These are phyloP conservation scores for Aspergillus olivimuriae DNA, from an alignment of 495 filamentous ascomycete genomes.

Conservation along the genomic window DNA sequence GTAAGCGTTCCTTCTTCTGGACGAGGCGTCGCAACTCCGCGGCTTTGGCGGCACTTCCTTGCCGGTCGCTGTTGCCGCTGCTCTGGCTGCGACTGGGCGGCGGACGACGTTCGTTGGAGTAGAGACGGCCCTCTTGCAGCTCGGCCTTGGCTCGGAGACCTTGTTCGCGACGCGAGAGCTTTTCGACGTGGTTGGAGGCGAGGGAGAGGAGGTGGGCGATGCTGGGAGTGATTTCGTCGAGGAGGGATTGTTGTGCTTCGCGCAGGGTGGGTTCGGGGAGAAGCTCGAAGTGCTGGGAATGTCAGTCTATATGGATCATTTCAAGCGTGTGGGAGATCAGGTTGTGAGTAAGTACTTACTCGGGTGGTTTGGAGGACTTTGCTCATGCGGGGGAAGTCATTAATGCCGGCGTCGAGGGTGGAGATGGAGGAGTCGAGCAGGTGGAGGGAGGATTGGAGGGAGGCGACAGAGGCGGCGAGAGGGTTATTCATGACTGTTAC, in stretches of 20 bases:
- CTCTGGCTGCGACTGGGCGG: conserved; percentile 14
- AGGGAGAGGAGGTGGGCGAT: conserved; percentile 59
- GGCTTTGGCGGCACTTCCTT: conserved; percentile 44
- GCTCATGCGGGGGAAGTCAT: conserved; percentile 66
- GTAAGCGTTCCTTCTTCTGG: conserved; percentile 70
- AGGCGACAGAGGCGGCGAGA: conserved; percentile 59
- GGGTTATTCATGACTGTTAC: conserved; percentile 45
- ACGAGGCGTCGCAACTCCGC: conserved; percentile 56
- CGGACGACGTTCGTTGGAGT: conserved; percentile 30
- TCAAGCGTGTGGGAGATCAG: background rate
- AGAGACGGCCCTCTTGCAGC: conserved; percentile 61
- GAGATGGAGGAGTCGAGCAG: conserved; percentile 69
- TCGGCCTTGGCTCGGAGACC: conserved; percentile 63
- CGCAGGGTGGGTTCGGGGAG: conserved; percentile 62
- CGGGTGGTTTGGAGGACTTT: conserved; percentile 66
- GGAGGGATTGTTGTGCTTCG: conserved; percentile 60
- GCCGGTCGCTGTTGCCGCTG: conserved; percentile 17
- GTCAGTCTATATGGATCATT: too few species aligned
- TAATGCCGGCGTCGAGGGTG: conserved; percentile 64
- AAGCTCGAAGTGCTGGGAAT: conserved; percentile 75
- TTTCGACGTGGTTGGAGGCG: conserved; percentile 62
- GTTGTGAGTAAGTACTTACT: conserved; percentile 30
- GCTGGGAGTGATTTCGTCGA: conserved; percentile 69
- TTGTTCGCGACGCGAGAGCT: conserved; percentile 64
- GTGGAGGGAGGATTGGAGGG: conserved; percentile 61